These are phyloP conservation scores for Fusarium armeniacum DNA, from an alignment of 2,329 filamentous ascomycete genomes.

Conservation along the genomic window DNA sequence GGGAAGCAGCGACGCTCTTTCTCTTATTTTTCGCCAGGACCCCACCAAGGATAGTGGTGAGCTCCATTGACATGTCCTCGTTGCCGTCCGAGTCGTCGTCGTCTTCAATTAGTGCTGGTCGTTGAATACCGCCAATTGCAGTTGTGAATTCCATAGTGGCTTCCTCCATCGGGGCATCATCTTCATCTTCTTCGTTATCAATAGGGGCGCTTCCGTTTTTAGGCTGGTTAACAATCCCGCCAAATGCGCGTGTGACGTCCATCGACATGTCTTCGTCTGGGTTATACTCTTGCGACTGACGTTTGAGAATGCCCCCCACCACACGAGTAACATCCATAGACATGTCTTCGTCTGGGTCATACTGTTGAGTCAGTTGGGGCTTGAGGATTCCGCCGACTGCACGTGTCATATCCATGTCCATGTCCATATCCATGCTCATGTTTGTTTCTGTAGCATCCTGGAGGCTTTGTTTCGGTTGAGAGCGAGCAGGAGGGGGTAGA, in stretches of 20 bases:
- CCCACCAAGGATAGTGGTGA: slow-evolving; percentile 75
- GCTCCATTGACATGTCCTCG: slow-evolving; percentile 84
- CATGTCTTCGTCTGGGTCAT: slow-evolving; percentile 73
- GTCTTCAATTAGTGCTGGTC: slow-evolving; percentile 51
- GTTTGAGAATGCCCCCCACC: slow-evolving; percentile 66
- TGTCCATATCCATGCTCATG: slow-evolving; percentile 61
- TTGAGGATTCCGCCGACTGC: slow-evolving; percentile 68
- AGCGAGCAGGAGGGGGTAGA: slow-evolving; percentile 40
- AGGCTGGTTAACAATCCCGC: slow-evolving; percentile 74
- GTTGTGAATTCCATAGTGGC: slow-evolving; percentile 84
- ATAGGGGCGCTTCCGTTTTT: slow-evolving; percentile 13
- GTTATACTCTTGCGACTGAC: slow-evolving; percentile 58
- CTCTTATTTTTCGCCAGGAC: slow-evolving; percentile 58
- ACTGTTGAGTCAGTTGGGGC: slow-evolving; percentile 59
- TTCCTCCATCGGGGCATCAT: slow-evolving; percentile 59
- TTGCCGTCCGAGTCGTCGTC: slow-evolving; percentile 61
- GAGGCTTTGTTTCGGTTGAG: slow-evolving; percentile 28
- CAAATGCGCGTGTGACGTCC: slow-evolving; percentile 90
- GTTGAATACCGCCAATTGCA: slow-evolving; percentile 78
- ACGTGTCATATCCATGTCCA: slow-evolving; percentile 54
- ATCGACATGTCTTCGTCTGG: slow-evolving; percentile 84
- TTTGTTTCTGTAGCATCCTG: slow-evolving; percentile 52
- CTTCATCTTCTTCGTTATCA: slow-evolving; percentile 49
- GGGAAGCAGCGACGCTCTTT: slow-evolving; percentile 43
- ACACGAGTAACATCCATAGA: slow-evolving; percentile 95